Conservation (phyloP, 768 basidiomycete species). For the Psilocybe cubensis region DNA sequence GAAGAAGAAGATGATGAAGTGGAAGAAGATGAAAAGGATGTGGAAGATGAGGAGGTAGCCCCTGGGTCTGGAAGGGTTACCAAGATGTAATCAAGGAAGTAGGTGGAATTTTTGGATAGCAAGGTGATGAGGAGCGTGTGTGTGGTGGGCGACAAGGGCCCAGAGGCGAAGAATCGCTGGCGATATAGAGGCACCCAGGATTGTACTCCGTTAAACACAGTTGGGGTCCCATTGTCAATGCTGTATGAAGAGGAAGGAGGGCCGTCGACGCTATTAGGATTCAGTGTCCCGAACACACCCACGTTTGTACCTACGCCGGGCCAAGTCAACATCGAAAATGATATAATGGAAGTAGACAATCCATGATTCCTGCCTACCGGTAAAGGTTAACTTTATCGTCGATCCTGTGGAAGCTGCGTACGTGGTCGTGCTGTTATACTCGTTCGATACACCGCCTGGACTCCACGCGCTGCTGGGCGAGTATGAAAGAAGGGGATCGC, state of each 20-base stretch:
- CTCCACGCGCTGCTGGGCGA: neutral
- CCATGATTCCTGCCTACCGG: neutral
- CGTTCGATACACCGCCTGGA: neutral
- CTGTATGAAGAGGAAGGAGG: slow-evolving; percentile 8
- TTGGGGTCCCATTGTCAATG: neutral
- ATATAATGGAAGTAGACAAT: neutral
- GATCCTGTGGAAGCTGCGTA: neutral
- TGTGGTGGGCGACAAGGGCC: neutral
- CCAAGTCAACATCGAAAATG: neutral
- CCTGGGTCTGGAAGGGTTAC: neutral
- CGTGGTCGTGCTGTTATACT: slow-evolving; percentile 2
- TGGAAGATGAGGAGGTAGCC: neutral
- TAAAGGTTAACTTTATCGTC: slow-evolving; percentile 1
- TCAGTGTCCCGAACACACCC: slow-evolving; percentile 3
- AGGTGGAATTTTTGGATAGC: slow-evolving; percentile 1
- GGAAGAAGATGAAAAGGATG: neutral
- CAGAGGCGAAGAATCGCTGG: slow-evolving; percentile 5
- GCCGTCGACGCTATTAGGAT: neutral
- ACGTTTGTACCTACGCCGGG: slow-evolving; percentile 5
- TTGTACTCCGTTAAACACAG: neutral
- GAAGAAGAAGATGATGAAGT: neutral
- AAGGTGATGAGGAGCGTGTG: slow-evolving; percentile 9
- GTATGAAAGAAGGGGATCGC: slow-evolving; percentile 2
- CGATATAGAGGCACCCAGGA: neutral
- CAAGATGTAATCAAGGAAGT: slow-evolving; percentile 9